Base-by-base conservation (phyloP, 208 protist genomes). In the Tetramitus jugosus region DNA sequence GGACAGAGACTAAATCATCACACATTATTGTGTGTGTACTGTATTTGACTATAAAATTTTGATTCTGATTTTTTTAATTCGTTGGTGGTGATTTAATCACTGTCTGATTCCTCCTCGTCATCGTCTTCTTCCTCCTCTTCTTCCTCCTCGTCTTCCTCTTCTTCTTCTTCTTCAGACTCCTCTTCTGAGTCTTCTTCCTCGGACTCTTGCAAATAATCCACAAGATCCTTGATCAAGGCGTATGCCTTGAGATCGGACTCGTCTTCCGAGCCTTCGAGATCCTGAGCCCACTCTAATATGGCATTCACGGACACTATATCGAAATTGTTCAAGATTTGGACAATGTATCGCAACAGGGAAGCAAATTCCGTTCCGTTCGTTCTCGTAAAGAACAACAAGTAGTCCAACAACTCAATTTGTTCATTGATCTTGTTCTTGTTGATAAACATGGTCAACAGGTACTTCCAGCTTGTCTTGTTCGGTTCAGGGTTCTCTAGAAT, bases 371-470 rank as follows among this genome's bases (percentile, higher is more conserved):
- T 42, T 33, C 77, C 64, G n/a, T 71, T 40, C 29, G 20, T 39
- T 14, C 60, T 69, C 40, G 77, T 80, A 31, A 78, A 80, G 62
- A 82, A 77, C 39, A 81, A 53, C 53, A 85, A 76, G 0, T 64
- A 74, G 26, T 79, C 80, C 26, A 83, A 67, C 13, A 83, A 76
- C 42, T 85, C 79, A 26, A 76, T 40, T 43, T 82, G 39, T n/a
- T 37, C 45, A 3, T 1, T 69, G 13, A 7, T 42, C 33, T 69
- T 6, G 6, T 23, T 80, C 78, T 31, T 80, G n/a, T 14, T 43
- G 20, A 71, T 60, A 29, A 84, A 80, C 39, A 75, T 60, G 17
- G 26, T 13, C 0, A 83, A 35, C 17, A 82, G n/a, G n/a, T 76
- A 45, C 1, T 23, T 52, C 6, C 49, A 80, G 42, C 64, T 61